These are phyloP conservation scores for Arbutus unedo DNA, from an alignment of 148 eudicot genomes.

Conservation along the genomic window DNA sequence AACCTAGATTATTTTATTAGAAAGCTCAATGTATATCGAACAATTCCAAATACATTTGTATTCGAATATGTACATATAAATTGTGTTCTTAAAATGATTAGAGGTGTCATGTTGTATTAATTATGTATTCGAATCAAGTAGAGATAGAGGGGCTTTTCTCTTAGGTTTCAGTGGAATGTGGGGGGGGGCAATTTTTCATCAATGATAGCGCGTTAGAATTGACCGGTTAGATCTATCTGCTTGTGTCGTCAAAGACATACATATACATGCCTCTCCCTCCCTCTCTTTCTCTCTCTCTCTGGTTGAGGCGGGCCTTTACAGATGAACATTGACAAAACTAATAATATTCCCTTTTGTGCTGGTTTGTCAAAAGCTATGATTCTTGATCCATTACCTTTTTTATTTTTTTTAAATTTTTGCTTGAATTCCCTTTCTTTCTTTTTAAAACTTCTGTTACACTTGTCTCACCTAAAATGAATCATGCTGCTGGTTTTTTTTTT, in stretches of 20 bases:
- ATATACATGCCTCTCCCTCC: background rate
- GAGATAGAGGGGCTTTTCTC: background rate
- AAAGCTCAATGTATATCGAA: too few species aligned
- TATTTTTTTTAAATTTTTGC: background rate
- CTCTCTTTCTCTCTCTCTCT: background rate
- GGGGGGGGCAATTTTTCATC: background rate
- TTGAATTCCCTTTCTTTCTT: background rate
- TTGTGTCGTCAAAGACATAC: background rate
- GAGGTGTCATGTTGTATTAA: too few species aligned
- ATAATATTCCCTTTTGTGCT: background rate
- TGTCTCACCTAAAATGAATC: background rate
- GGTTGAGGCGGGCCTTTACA: background rate
- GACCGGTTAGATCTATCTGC: slow-evolving; percentile 5
- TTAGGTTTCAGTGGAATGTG: background rate
- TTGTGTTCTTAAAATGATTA: too few species aligned
- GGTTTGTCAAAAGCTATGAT: slow-evolving; percentile 15
- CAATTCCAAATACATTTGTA: too few species aligned
- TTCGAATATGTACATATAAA: too few species aligned
- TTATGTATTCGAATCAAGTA: background rate
- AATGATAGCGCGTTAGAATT: slow-evolving; percentile 1
- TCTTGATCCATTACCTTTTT: background rate
- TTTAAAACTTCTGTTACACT: background rate
- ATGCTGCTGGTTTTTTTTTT: background rate
- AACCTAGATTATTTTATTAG: too few species aligned
- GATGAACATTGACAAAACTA: background rate